Conservation (phyloP, 257 asterid genomes). For the Osmanthus fragrans region DNA sequence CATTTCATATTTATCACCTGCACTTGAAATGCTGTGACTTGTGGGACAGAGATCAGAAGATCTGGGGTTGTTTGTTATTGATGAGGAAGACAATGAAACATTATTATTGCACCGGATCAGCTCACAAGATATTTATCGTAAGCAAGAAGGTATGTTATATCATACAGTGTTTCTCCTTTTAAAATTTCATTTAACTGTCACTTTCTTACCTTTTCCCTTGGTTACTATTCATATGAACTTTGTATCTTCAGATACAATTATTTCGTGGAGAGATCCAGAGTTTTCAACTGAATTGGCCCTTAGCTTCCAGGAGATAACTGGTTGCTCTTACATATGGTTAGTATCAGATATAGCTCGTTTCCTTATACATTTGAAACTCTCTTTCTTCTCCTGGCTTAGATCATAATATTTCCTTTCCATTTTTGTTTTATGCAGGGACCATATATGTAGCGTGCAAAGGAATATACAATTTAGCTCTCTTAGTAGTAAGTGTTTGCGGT, state of each 20-base stretch:
- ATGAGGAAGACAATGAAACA: constrained; percentile 74
- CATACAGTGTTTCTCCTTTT: not conserved
- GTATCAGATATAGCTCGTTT: constrained; percentile 35
- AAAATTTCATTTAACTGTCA: constrained; percentile 1
- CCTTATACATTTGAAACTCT: not conserved
- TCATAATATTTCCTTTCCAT: not conserved
- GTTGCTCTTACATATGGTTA: constrained; percentile 96
- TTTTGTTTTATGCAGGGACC: constrained; percentile 64
- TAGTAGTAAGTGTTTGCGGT: constrained; percentile 60
- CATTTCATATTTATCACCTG: not conserved
- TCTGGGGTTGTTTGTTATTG: constrained; percentile 72
- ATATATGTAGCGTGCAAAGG: constrained; percentile 83
- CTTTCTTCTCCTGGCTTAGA: constrained; percentile 8
- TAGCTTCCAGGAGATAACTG: constrained; percentile 95
- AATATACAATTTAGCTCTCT: constrained; percentile 73
- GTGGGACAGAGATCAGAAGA: constrained; percentile 82
- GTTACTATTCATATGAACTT: constrained; percentile 12
- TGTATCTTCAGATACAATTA: constrained; percentile 71
- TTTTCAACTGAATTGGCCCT: constrained; percentile 91
- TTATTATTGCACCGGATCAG: constrained; percentile 79
- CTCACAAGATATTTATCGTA: constrained; percentile 87
- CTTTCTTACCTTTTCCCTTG: constrained; percentile 17
- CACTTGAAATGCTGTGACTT: constrained; percentile 19
- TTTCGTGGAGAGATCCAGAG: constrained; percentile 98
- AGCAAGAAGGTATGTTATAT: constrained; percentile 80